A percentile compares a stretch with the other conserved stretches of the same genome.
Conservation (phyloP, 305 asterid genomes). For the Fraxinus platypoda region DNA sequence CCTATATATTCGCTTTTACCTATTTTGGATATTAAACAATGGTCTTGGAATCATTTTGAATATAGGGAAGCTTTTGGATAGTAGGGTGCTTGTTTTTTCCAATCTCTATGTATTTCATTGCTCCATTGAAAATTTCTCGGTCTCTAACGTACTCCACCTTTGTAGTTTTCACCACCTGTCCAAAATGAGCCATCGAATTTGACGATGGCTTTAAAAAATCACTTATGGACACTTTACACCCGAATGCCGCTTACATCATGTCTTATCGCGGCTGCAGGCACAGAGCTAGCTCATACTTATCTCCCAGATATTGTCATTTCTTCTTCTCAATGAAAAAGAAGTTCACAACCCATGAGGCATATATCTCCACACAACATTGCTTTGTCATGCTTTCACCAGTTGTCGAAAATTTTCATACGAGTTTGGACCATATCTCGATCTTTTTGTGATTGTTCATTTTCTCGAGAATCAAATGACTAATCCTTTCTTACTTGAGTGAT, state of each 20-base stretch:
- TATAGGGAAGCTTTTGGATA: not conserved
- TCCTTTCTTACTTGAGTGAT: not conserved
- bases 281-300: too few relatives aligned
- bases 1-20: not conserved
- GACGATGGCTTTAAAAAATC: not conserved
- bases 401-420: not conserved
- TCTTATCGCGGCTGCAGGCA: too few relatives aligned
- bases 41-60: not conserved
- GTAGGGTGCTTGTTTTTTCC: not conserved
- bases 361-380: not conserved
- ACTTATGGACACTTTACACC: too few relatives aligned
- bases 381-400: not conserved
- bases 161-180: not conserved
- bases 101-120: not conserved
- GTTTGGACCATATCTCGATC: not conserved
- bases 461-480: not conserved
- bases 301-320: not conserved
- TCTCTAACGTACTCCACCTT: not conserved
- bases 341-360: not conserved
- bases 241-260: not conserved
- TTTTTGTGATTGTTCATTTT: too few relatives aligned
- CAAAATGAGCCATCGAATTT: not conserved
- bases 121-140: not conserved
- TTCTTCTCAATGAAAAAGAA: not conserved
- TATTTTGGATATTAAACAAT: too few relatives aligned